These are phyloP conservation scores for Salix caprea DNA, from an alignment of 345 rosid genomes.

Conservation along the genomic window DNA sequence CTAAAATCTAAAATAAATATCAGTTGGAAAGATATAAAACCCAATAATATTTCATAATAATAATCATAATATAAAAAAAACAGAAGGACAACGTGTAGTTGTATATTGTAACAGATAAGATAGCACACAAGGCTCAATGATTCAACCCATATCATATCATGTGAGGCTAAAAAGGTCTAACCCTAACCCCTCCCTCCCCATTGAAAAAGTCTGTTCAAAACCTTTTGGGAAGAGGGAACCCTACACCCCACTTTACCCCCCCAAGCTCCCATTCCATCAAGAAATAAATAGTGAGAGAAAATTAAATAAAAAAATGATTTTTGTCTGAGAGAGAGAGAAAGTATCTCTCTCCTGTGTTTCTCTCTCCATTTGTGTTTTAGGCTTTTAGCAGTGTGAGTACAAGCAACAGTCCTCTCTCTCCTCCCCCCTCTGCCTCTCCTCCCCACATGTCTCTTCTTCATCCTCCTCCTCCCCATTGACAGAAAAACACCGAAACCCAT, in stretches of 20 bases:
- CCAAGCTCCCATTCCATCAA: too few relatives aligned
- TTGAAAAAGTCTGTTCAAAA: slow-evolving; percentile 28
- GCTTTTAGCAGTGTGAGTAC: neutral
- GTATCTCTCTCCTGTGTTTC: neutral
- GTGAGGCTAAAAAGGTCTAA: slow-evolving; percentile 21
- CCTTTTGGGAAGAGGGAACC: slow-evolving; percentile 7
- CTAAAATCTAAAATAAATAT: neutral
- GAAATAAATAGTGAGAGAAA: neutral
- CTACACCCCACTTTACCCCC: neutral
- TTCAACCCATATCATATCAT: slow-evolving; percentile 26
- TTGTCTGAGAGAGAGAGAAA: neutral
- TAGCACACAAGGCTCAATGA: slow-evolving; percentile 31
- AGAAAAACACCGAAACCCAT: too few relatives aligned
- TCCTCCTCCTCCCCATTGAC: neutral
- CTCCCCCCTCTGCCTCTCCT: neutral
- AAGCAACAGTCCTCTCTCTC: neutral
- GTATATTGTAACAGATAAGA: neutral
- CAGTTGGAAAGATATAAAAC: neutral
- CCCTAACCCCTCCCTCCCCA: slow-evolving; percentile 13
- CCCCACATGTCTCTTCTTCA: neutral
- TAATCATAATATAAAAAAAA: neutral
- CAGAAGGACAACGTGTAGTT: too few relatives aligned
- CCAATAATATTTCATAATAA: neutral
- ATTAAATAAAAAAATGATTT: neutral
- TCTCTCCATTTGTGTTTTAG: neutral